A percentile compares a stretch with the other conserved stretches of the same genome.
Evolutionary conservation across 2,329 filamentous ascomycete genomes (phyloP).

Genomic region (Thelonectria blattea): DNA sequence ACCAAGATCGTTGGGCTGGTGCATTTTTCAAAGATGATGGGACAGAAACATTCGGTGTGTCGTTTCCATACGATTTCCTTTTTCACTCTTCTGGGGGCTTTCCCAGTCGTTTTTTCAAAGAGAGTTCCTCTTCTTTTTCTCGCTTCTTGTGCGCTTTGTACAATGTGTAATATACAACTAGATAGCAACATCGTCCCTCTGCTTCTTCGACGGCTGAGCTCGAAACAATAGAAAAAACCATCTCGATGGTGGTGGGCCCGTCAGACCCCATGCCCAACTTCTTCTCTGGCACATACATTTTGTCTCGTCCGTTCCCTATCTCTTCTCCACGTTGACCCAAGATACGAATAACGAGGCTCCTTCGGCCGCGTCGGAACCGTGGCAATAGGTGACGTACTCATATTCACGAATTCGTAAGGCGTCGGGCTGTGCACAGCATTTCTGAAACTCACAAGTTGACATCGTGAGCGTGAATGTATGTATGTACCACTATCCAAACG

Average conservation of each 20-base stretch:
- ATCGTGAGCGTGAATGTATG: conserved; percentile 13
- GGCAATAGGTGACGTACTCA: not conserved
- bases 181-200: conserved; percentile 15
- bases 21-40: conserved; percentile 16
- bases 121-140: conserved; percentile 19
- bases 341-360: too few species aligned
- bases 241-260: not conserved
- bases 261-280: not conserved
- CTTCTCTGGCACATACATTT: not conserved
- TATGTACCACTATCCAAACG: conserved; percentile 18
- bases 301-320: not conserved
- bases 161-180: conserved; percentile 33
- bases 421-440: conserved; percentile 3
- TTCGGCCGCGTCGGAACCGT: not conserved
- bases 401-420: not conserved
- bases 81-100: not conserved
- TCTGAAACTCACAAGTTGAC: not conserved
- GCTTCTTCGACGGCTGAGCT: conserved; percentile 15
- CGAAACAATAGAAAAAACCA: conserved; percentile 13
- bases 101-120: not conserved
- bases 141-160: conserved; percentile 10
- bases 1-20: not conserved
- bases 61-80: not conserved
- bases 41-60: conserved; percentile 2
- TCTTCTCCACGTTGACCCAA: not conserved